A percentile compares a stretch with the other conserved stretches of the same genome.
Evolutionary conservation across 108 stramenopile species (phyloP).

Genomic region (Pseudonitzschia delicatissima): DNA sequence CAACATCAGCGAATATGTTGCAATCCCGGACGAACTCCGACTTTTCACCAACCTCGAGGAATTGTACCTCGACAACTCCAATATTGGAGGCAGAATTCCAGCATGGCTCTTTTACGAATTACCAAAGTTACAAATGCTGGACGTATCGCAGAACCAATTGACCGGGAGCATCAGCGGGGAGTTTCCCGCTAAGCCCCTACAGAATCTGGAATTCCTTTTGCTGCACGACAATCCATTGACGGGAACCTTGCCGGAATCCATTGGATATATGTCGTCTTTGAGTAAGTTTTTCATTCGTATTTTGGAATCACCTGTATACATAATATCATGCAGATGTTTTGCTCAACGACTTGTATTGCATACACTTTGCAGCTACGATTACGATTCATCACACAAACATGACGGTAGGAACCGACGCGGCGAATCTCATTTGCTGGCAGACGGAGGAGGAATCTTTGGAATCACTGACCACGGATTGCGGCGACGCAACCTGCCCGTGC

Average conservation of each 20-base stretch:
- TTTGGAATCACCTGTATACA: neutral
- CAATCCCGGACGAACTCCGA: slow-evolving; percentile 27
- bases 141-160: slow-evolving; percentile 23
- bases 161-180: slow-evolving; percentile 14
- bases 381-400: slow-evolving; percentile 29
- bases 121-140: slow-evolving; percentile 23
- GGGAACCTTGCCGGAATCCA: slow-evolving; percentile 16
- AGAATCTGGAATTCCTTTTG: slow-evolving; percentile 21
- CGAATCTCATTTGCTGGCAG: slow-evolving; percentile 15
- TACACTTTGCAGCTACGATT: slow-evolving; percentile 10
- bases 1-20: slow-evolving; percentile 20
- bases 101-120: slow-evolving; percentile 28
- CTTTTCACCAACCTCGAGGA: slow-evolving; percentile 25
- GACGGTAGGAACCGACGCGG: slow-evolving; percentile 10
- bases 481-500: neutral
- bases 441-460: neutral
- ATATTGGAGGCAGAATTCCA: slow-evolving; percentile 25
- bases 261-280: slow-evolving; percentile 6
- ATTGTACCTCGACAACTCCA: slow-evolving; percentile 19
- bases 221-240: slow-evolving; percentile 22
- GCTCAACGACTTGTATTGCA: neutral
- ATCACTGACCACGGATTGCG: slow-evolving; percentile 35
- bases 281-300: neutral
- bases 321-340: neutral
- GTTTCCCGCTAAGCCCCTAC: slow-evolving; percentile 15